Percentiles rank a stretch among this genome's conserved stretches.
phyloP scores from a whole-genome alignment of 1,284 basidiomycete species.

The Puccinia hordei region DNA sequence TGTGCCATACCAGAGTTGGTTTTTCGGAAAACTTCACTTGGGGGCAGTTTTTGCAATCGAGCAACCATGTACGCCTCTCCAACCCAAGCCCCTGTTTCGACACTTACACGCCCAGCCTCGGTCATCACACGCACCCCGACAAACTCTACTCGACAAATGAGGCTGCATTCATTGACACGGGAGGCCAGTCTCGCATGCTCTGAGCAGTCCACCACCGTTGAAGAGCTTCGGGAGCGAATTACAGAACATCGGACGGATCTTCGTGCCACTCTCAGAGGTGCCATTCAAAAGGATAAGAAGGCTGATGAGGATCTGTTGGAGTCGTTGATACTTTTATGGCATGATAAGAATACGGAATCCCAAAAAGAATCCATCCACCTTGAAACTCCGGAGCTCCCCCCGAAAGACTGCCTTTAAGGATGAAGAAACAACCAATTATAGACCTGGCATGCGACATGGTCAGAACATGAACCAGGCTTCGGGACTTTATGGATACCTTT shows the following conservation, averaged over 20 bases:
- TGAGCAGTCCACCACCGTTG: constrained; percentile 17
- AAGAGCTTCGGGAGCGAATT: constrained; percentile 19
- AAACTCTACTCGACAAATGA: not conserved
- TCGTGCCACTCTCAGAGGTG: constrained; percentile 21
- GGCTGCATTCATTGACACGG: constrained; percentile 14
- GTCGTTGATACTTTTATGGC: constrained; percentile 18
- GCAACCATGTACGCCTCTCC: constrained; percentile 26
- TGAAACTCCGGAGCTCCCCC: constrained; percentile 8
- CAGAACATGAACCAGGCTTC: not conserved
- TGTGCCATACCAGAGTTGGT: constrained; percentile 3
- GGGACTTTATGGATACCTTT: too few relatives aligned
- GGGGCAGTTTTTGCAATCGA: not conserved
- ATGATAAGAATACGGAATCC: constrained; percentile 15
- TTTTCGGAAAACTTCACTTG: not conserved
- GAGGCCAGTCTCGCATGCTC: constrained; percentile 24
- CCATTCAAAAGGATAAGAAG: constrained; percentile 23
- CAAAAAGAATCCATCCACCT: not conserved
- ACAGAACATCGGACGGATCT: constrained; percentile 8
- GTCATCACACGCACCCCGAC: constrained; percentile 12
- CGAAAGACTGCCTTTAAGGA: not conserved
- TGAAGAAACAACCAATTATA: not conserved
- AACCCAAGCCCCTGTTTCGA: not conserved
- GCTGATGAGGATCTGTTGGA: constrained; percentile 17
- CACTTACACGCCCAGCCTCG: constrained; percentile 12
- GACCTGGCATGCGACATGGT: not conserved